Conservation (phyloP, 2,329 filamentous ascomycete genomes). For the Coniochaeta sp. region DNA sequence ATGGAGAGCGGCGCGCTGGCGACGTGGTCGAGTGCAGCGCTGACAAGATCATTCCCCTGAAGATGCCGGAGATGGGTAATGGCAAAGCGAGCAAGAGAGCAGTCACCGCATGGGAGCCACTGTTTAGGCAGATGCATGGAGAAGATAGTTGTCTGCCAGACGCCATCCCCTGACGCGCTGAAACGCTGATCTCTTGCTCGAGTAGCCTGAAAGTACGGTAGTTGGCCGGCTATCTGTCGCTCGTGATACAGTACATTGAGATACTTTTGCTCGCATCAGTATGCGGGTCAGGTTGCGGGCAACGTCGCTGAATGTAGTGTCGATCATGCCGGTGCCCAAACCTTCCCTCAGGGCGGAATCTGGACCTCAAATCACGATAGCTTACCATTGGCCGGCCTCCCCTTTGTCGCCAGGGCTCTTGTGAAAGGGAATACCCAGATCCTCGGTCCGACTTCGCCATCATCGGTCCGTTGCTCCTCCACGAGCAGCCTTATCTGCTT, state of each 20-base stretch:
- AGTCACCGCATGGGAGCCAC: slow-evolving; percentile 7
- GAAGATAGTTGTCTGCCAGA: slow-evolving; percentile 7
- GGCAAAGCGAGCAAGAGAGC: slow-evolving; percentile 6
- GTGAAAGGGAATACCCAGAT: slow-evolving; percentile 1
- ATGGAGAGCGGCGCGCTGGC: slow-evolving; percentile 8
- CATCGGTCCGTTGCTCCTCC: slow-evolving; percentile 19
- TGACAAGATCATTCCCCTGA: slow-evolving; percentile 5
- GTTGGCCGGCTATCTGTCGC: neutral
- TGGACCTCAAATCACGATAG: neutral
- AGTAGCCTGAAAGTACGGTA: neutral
- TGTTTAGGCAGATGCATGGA: slow-evolving; percentile 9
- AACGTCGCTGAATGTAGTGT: neutral
- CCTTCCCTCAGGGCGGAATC: neutral
- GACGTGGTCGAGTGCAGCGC: slow-evolving; percentile 6
- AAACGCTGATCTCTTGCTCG: neutral
- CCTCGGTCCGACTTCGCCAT: slow-evolving; percentile 2
- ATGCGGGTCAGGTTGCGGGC: neutral
- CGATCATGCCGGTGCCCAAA: neutral
- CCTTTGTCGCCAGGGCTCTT: neutral
- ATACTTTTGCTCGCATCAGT: neutral
- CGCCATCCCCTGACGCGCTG: slow-evolving; percentile 1
- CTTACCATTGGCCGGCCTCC: neutral
- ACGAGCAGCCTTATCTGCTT: slow-evolving; percentile 49
- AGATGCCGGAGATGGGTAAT: slow-evolving; percentile 5
- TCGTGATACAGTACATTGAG: neutral